Evolutionary conservation across 2,329 filamentous ascomycete species (phyloP), one percentile per base, ranked within the genome.

Genomic region (Neofusicoccum cordaticola): DNA sequence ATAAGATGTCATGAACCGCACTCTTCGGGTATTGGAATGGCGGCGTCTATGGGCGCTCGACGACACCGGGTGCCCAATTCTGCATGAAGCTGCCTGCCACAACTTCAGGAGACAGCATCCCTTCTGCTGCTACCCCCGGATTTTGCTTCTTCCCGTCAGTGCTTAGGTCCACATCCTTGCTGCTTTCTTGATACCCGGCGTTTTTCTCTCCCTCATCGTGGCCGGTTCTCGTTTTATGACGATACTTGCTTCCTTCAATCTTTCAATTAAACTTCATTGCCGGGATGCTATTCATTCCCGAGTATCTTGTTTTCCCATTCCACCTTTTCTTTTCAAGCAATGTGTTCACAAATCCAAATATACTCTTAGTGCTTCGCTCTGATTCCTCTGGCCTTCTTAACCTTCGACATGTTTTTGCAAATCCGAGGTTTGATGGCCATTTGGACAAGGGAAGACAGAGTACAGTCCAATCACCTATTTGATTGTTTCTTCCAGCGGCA

Each of bases 161-260:
- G 31, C 31, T 48, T 37, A 47, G 42, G 41, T 22, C 37, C 39
- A 45, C 53, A 19, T 35, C 13, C 27, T 39, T 62, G 34, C 58
- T 50, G 47, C 47, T 62, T 62, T 62, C 27, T 62, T 62, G 58
- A 62, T 62, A 62, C 58, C 58, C 58, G 58, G 58, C 58, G 58
- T 51, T 62, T 31, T 37, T 45, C 42, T 34, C 42, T 41, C 45
- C 19, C 45, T 39, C 9, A 47, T 17, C 41, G 41, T 47, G 56
- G 56, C 56, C 56, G 56, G 56, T 31, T 44, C 39, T 31, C 37
- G 12, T 57, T 48, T 51, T 39, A 35, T 35, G 56, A 60, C 44
- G 13, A 60, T 60, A 48, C 42, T 37, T 47, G n/a, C 12, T 47
- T 47, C 17, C 27, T 37, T 15, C n/a, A 44, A 7, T 31, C 9